phyloP scores from a whole-genome alignment of 1,139 yeast species.

The Nakaseomyces kungkrabaensis region DNA sequence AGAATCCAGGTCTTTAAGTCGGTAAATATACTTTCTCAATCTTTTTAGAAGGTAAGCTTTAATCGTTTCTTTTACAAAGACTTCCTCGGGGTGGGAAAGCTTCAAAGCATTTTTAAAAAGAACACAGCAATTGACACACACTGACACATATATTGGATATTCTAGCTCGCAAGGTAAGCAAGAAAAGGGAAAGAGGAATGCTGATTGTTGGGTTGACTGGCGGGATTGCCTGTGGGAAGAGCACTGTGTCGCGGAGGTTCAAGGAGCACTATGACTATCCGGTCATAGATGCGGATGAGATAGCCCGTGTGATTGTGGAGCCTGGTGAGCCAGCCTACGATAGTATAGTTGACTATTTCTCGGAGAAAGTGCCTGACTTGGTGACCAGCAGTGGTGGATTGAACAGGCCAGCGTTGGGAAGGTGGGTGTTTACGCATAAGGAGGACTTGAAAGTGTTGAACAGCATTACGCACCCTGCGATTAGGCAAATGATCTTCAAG shows the following conservation, averaged over 20 bases:
- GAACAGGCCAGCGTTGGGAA: slow-evolving; percentile 68
- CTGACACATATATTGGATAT: no score
- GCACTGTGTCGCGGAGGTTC: slow-evolving; percentile 68
- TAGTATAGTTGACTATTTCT: slow-evolving; percentile 53
- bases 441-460: slow-evolving; percentile 51
- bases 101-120: no score
- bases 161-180: no score
- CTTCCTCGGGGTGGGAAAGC: no score
- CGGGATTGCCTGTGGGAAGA: slow-evolving; percentile 91
- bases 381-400: slow-evolving; percentile 43
- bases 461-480: slow-evolving; percentile 82
- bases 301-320: slow-evolving; percentile 75
- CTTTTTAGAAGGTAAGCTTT: no score
- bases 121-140: no score
- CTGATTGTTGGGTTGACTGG: slow-evolving; percentile 89
- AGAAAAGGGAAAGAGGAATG: slow-evolving; percentile 37
- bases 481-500: slow-evolving; percentile 54
- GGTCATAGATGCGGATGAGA: slow-evolving; percentile 79
- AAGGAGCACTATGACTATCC: slow-evolving; percentile 43
- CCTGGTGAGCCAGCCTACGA: slow-evolving; percentile 70
- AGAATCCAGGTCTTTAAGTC: no score
- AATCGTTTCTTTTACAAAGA: no score
- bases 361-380: slow-evolving; percentile 44
- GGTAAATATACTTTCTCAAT: no score
- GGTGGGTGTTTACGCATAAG: slow-evolving; percentile 62